Evolutionary conservation across 2,329 filamentous ascomycete genomes (phyloP), one percentile per base, ranked within the genome.

Genomic region (Bipolaris gigantea): DNA sequence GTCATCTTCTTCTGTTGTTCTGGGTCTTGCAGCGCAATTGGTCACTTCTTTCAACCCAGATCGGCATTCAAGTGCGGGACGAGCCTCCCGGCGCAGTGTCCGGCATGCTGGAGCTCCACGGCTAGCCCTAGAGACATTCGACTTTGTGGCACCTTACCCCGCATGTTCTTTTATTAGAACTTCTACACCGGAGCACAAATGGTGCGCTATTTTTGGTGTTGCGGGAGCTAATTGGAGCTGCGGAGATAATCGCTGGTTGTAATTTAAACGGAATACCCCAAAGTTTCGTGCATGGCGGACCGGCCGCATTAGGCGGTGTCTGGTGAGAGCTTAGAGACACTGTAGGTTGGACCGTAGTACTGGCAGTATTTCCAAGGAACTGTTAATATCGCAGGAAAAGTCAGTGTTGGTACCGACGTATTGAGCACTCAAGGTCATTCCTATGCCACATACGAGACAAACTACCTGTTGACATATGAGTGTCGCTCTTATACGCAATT

Each of bases 241-340:
- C 21, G 42, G 34, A 18, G 43, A 44, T 30, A 23, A 27, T 21
- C 41, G 7, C 21, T n/a, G 7, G 10, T 11, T 33, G 23, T 57
- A 39, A 21, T 40, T 44, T 47, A 39, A 48, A 19, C 18, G n/a
- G 38, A 40, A 25, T 16, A 9, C 21, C 79, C 0, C 73, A 2
- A 73, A 73, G 56, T 75, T 76, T 59, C 57, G 74, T 32, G 68
- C 70, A 1, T 76, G 72, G 72, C 76, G 73, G 74, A 74, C 76
- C 41, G 73, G 76, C 44, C 56, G 71, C 2, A 75, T 76, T 11
- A 56, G 65, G 74, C 77, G 53, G 73, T 76, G 6, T 73, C 75
- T 13, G 42, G 15, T 0, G 21, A 35, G 35, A 7, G 73, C 61
- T 21, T 54, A 39, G 25, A 23, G 16, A 62, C 55, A 21, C 64